Evolutionary conservation across 1,284 basidiomycete species (phyloP), one percentile per base, ranked within the genome.

Genomic region (Apiotrichum gamsii): DNA sequence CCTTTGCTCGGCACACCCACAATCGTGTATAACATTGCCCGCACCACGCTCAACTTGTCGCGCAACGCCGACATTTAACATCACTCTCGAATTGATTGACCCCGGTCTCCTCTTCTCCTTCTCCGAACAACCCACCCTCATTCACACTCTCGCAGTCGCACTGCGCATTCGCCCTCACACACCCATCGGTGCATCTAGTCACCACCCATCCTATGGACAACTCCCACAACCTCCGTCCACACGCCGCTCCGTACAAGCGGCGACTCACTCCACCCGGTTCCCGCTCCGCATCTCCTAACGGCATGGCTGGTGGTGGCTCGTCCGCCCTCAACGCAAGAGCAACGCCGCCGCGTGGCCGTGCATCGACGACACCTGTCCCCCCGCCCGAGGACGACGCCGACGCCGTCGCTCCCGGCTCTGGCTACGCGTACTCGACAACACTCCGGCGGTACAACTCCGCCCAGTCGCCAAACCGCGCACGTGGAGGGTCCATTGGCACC

Each of bases 361-460:
- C 37, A n/a, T n/a, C 31, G 31, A 6, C 23, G 13, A 37, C 35
- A 37, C 33, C n/a, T n/a, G 5, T 18, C 15, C 25, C 11, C 25
- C 25, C 25, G 25, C 11, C 11, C 8, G 25, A 28, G 25, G 11
- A 37, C 5, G 35, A 24, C 31, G 42, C 21, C 24, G 33, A 32
- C 21, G 45, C 41, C 21, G 28, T 28, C 4, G 28, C 33, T 6
- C 34, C 44, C 10, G 18, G 14, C 23, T 29, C 37, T 5, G 54
- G 54, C 18, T 90, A 89, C 61, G 82, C 85, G 3, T 89, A 87
- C 71, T 86, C 83, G 56, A 89, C 87, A 0, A 87, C 83, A 0
- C 74, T 90, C 20, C 71, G 86, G 43, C 69, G 87, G 52, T 85
- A 88, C 56, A 35, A 23, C 31, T 30, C 28, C 11, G 25, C 25